Percentiles rank a stretch among this genome's conserved stretches.
phyloP scores from a whole-genome alignment of 345 rosid species.

The Pugionium cornutum region DNA sequence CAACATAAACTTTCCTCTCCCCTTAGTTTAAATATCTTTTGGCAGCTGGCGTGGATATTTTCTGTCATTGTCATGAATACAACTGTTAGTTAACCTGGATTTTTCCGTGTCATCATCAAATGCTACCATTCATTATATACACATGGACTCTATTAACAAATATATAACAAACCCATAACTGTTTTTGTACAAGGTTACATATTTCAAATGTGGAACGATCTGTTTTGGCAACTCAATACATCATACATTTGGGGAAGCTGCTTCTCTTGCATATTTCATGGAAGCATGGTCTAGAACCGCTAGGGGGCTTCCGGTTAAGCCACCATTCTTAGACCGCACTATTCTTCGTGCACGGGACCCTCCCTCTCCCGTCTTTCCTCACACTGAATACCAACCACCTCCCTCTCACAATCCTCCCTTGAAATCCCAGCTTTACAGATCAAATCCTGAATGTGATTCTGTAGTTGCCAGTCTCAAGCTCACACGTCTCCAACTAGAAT shows the following conservation, averaged over 20 bases:
- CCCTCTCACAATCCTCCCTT: conserved; percentile 34
- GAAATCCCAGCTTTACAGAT: conserved; percentile 17
- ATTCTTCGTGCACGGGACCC: conserved; percentile 39
- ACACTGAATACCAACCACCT: conserved; percentile 45
- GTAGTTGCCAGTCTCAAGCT: conserved; percentile 31
- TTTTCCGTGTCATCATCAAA: background rate
- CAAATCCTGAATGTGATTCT: conserved; percentile 35
- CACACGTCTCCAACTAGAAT: conserved; percentile 41
- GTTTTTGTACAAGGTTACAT: conserved; percentile 38
- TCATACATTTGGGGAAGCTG: conserved; percentile 38
- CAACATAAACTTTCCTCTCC: background rate
- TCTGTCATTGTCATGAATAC: background rate
- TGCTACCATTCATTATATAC: background rate
- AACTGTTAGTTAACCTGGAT: background rate
- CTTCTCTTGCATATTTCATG: conserved; percentile 25
- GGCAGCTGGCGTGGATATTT: background rate
- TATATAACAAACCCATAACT: conserved; percentile 15
- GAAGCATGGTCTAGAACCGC: conserved; percentile 38
- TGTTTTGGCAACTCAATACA: conserved; percentile 37
- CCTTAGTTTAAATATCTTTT: background rate
- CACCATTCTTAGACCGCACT: conserved; percentile 43
- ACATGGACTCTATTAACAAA: background rate
- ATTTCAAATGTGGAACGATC: conserved; percentile 43
- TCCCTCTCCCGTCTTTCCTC: conserved; percentile 41
- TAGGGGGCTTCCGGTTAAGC: conserved; percentile 25